A percentile compares a stretch with the other conserved stretches of the same genome.
phyloP scores from a whole-genome alignment of 192 early-diverging fungal genomes.

The Diversispora epigaea region DNA sequence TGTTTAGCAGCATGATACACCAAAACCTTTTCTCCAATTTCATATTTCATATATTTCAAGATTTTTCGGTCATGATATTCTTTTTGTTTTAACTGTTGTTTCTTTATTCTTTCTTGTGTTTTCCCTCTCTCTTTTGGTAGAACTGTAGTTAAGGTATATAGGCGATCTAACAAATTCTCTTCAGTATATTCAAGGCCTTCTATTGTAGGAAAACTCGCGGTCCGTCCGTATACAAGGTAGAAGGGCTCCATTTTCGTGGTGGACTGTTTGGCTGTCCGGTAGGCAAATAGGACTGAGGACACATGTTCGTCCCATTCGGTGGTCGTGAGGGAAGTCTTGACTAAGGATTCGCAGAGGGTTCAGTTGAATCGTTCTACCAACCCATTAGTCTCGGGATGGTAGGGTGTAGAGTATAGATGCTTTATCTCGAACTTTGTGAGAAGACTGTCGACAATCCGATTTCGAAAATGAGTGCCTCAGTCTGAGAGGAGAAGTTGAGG shows the following conservation, averaged over 20 bases:
- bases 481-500: conserved; percentile 34
- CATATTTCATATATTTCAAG: too few species aligned
- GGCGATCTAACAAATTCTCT: too few species aligned
- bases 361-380: too few species aligned
- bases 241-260: background rate
- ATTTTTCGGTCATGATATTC: too few species aligned
- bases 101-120: too few species aligned
- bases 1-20: too few species aligned
- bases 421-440: background rate
- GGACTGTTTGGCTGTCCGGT: background rate
- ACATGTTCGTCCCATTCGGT: background rate
- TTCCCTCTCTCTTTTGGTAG: too few species aligned
- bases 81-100: too few species aligned
- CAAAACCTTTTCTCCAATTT: too few species aligned
- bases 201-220: background rate
- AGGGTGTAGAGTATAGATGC: background rate
- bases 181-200: too few species aligned
- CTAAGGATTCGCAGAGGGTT: too few species aligned
- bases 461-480: conserved; percentile 34
- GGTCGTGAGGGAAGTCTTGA: background rate
- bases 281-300: background rate
- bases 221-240: background rate
- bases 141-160: too few species aligned
- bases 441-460: background rate
- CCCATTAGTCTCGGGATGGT: background rate